These are phyloP conservation scores for Colletotrichum euphorbiae DNA, from an alignment of 2,329 filamentous ascomycete genomes.

Conservation along the genomic window DNA sequence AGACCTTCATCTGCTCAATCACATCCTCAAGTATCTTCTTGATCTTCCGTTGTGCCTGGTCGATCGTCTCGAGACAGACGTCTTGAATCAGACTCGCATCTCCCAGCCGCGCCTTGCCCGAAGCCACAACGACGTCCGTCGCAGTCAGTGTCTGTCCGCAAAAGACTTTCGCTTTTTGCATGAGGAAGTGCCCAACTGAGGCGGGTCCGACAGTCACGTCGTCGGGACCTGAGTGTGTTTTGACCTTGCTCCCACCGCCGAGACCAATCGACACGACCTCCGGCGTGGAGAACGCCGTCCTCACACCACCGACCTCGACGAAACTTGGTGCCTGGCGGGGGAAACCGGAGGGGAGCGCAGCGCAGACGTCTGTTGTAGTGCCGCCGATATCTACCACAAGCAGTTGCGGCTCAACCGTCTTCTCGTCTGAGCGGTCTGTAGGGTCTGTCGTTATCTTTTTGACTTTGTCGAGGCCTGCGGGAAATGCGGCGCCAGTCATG, in stretches of 20 bases:
- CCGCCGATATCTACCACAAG: slow-evolving; percentile 71
- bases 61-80: slow-evolving; percentile 41
- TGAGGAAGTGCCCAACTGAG: slow-evolving; percentile 65
- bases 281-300: slow-evolving; percentile 69
- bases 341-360: slow-evolving; percentile 68
- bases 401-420: slow-evolving; percentile 45
- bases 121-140: slow-evolving; percentile 61
- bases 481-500: slow-evolving; percentile 64
- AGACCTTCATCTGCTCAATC: slow-evolving; percentile 68
- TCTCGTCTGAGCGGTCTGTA: background rate
- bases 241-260: slow-evolving; percentile 61
- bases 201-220: slow-evolving; percentile 64
- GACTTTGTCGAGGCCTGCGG: slow-evolving; percentile 58
- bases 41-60: slow-evolving; percentile 50
- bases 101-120: slow-evolving; percentile 48
- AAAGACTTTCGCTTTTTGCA: slow-evolving; percentile 61
- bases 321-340: slow-evolving; percentile 70
- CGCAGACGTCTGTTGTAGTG: slow-evolving; percentile 70
- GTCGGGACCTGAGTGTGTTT: slow-evolving; percentile 13
- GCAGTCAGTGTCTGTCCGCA: slow-evolving; percentile 65
- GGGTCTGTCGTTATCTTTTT: background rate
- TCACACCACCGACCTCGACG: slow-evolving; percentile 67
- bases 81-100: slow-evolving; percentile 46
- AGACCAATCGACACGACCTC: slow-evolving; percentile 67
- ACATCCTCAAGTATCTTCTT: slow-evolving; percentile 61